Evolutionary conservation across 257 asterid species (phyloP).

Genomic region (Nicotiana knightiana): DNA sequence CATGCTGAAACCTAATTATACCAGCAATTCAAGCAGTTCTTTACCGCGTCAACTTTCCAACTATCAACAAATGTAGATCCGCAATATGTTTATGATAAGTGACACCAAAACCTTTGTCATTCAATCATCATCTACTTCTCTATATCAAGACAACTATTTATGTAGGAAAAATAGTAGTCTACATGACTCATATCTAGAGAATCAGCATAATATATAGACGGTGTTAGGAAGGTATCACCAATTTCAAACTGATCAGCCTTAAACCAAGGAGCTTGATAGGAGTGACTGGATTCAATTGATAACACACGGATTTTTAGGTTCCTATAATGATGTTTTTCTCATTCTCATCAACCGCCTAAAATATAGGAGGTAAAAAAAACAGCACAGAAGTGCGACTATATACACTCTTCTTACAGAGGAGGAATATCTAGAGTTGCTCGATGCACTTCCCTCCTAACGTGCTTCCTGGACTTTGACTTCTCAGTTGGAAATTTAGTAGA

Average conservation of each 20-base stretch:
- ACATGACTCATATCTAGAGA: not conserved
- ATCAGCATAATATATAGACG: not conserved
- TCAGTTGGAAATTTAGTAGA: constrained; percentile 67
- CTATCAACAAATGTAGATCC: not conserved
- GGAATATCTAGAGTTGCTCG: constrained; percentile 9
- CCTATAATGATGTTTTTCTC: not conserved
- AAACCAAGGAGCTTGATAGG: not conserved
- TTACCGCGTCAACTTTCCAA: not conserved
- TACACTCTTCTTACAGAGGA: constrained; percentile 34
- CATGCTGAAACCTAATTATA: constrained; percentile 5
- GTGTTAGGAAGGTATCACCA: not conserved
- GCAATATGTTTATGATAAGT: not conserved
- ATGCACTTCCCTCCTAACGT: constrained; percentile 19
- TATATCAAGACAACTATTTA: not conserved
- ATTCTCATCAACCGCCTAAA: not conserved
- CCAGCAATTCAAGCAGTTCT: not conserved
- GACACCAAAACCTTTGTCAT: not conserved
- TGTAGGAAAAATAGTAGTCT: not conserved
- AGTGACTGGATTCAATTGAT: not conserved
- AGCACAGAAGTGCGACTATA: not conserved
- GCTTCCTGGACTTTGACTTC: constrained; percentile 39
- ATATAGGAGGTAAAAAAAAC: not conserved
- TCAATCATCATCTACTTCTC: not conserved
- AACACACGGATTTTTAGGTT: not conserved
- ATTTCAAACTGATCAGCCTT: not conserved